Base-by-base conservation (phyloP, 208 protist genomes). In the Wallacemonas sp. region DNA sequence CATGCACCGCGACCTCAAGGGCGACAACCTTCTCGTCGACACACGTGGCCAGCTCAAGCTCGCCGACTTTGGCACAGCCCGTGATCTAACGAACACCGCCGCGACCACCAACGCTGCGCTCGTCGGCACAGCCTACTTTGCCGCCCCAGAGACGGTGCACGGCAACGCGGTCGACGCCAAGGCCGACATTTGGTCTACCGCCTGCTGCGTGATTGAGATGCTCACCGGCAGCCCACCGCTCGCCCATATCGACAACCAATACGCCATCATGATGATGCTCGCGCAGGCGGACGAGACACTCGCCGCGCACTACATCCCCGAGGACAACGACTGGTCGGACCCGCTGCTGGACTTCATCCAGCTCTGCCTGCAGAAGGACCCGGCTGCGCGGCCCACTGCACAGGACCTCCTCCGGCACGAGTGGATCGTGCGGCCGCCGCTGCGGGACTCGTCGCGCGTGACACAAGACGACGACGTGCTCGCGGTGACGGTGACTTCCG, bases 131-230 rank as follows among this genome's bases (percentile, higher is more conserved):
- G 87, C 91, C 14, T 87, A 93, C 76, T 97, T 94, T 59, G 95
- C 97, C 78, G 86, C 95, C 0, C 95, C 95, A 18, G 95, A 98
- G 59, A 80, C 95, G 16, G 80, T 97, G 50, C 62, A 77, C 1
- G 73, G 70, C 3, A 59, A 81, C 7, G 52, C 39, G 18, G 28
- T 52, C n/a, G 74, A 61, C 22, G 74, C 79, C 12, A 41, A 81
- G 52, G 79, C 88, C 16, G 94, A 98, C 67, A 81, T 98, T 23
- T 98, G 94, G 93, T 91, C 85, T n/a, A 74, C 96, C 14, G 94
- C 83, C 11, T 97, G 92, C 76, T 94, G 86, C 49, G 82, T 96
- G 20, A 86, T 97, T 65, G 87, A 97, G 75, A 96, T 97, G 91
- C 67, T 97, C 16, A 84, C 87, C 1, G 87, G 87, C 25, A 65